Percentiles rank a stretch among this genome's conserved stretches.
phyloP scores from a whole-genome alignment of 2,329 filamentous ascomycete genomes.

The Achaetomium macrosporum region DNA sequence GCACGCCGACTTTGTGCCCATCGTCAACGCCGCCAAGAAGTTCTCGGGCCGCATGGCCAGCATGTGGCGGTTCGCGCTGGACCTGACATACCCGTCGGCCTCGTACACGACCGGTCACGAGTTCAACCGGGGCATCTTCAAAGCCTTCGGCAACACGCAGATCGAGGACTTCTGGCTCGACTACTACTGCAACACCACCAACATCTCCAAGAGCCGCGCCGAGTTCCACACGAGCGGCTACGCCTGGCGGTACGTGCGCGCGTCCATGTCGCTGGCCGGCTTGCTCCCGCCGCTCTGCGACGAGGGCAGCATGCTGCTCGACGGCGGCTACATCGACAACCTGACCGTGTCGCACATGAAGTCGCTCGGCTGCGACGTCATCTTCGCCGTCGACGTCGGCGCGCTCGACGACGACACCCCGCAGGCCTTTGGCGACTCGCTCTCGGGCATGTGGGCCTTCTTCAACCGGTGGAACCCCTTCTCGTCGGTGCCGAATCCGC shows the following conservation, averaged over 20 bases:
- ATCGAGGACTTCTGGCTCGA: slow-evolving; percentile 99
- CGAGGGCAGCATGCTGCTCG: slow-evolving; percentile 92
- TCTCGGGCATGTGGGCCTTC: slow-evolving; percentile 93
- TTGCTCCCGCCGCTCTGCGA: slow-evolving; percentile 91
- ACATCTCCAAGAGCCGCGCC: slow-evolving; percentile 86
- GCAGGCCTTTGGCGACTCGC: slow-evolving; percentile 86
- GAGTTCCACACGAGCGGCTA: slow-evolving; percentile 97
- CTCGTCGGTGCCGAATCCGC: slow-evolving; percentile 80
- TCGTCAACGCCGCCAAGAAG: slow-evolving; percentile 95
- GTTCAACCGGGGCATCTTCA: slow-evolving; percentile 98
- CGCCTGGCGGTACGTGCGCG: slow-evolving; percentile 93
- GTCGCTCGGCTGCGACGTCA: slow-evolving; percentile 81
- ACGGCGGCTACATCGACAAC: slow-evolving; percentile 96
- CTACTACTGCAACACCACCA: slow-evolving; percentile 99
- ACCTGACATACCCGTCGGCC: slow-evolving; percentile 90
- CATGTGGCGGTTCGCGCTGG: slow-evolving; percentile 96
- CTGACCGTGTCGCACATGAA: slow-evolving; percentile 97
- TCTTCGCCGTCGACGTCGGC: slow-evolving; percentile 94
- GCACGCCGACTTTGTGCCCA: slow-evolving; percentile 92
- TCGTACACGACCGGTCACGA: slow-evolving; percentile 98
- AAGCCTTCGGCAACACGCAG: slow-evolving; percentile 92
- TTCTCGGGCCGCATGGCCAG: slow-evolving; percentile 98
- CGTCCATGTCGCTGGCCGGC: slow-evolving; percentile 93
- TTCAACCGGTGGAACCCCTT: slow-evolving; percentile 97
- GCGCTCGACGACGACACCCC: slow-evolving; percentile 87